Base-by-base conservation (phyloP, 768 basidiomycete species). In the Macrolepiota dolichaula region DNA sequence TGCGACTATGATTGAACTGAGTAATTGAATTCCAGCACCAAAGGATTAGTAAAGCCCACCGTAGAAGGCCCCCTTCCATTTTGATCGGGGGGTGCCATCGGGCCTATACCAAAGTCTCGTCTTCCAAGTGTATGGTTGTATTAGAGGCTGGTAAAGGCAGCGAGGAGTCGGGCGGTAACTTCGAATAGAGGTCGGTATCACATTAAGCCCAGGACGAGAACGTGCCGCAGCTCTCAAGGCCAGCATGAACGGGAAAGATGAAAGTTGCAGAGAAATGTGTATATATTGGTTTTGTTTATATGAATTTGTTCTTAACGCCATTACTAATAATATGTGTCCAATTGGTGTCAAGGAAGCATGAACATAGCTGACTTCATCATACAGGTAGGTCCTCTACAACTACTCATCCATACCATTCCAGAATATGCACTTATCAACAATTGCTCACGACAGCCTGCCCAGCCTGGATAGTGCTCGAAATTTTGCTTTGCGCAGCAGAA, bases 71-170 rank as follows among this genome's bases (percentile, higher is more conserved):
- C 74, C 75, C 52, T 72, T 73, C 49, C 69, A 51, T 63, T 69
- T 72, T 3, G 76, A 77, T 51, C 77, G 66, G 46, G 73, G 73
- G 38, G 70, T 71, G 35, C 77, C 77, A 69, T 78, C 74, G 29
- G 63, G 65, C 63, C 71, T 68, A 66, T 70, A 75, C 62, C 71
- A 73, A 42, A 76, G 17, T 63, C 51, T 29, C 13, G 59, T 36
- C 44, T 22, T 50, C 59, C 59, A 52, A 12, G 51, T 52, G 46
- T 52, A 52, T 1, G 51, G 59, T 36, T 66, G 74, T 10, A 65
- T 62, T 42, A 67, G 67, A 53, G 72, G 57, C 15, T 69, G 68
- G 13, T 67, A 57, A 9, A 70, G 68, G 19, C 70, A 67, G 35
- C 63, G 35, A 46, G 65, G 62, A 51, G 60, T 38, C 52, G 46